Evolutionary conservation across 768 basidiomycete species (phyloP).

Genomic region (Gyrodon lividus): DNA sequence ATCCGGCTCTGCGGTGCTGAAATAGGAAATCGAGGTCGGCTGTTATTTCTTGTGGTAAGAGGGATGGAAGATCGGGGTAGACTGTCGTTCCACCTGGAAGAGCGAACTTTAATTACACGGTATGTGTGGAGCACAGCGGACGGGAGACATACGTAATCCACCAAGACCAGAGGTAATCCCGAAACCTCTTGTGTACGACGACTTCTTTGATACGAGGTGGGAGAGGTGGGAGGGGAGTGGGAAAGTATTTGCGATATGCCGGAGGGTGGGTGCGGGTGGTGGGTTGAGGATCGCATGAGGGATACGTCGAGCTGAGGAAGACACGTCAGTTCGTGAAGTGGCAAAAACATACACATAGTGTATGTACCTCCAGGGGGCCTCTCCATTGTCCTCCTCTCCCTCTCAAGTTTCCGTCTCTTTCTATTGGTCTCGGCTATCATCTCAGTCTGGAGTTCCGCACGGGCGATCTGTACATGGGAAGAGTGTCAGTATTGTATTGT

Average conservation of each 20-base stretch:
- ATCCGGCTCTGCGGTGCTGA: conserved; percentile 34
- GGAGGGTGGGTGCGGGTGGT: conserved; percentile 58
- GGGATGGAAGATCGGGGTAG: conserved; percentile 36
- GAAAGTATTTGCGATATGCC: conserved; percentile 62
- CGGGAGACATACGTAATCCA: conserved; percentile 15
- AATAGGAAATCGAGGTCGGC: conserved; percentile 55
- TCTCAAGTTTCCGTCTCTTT: conserved; percentile 80
- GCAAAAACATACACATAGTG: not conserved
- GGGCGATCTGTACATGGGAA: conserved; percentile 49
- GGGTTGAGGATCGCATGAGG: conserved; percentile 53
- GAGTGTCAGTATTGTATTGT: conserved; percentile 4
- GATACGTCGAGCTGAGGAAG: conserved; percentile 53
- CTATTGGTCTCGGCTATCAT: conserved; percentile 90
- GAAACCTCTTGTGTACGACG: conserved; percentile 18
- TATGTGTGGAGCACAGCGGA: conserved; percentile 5
- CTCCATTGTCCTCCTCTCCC: conserved; percentile 78
- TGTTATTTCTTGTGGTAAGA: conserved; percentile 48
- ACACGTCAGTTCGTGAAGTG: conserved; percentile 4
- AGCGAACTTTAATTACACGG: conserved; percentile 15
- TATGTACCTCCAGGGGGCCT: conserved; percentile 69
- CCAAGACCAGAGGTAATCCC: conserved; percentile 14
- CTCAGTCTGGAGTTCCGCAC: conserved; percentile 78
- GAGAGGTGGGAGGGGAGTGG: conserved; percentile 41
- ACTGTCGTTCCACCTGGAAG: conserved; percentile 44
- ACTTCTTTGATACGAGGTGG: conserved; percentile 21